These are phyloP conservation scores for Aureobasidium zeae DNA, from an alignment of 2,329 filamentous ascomycete genomes.

Conservation along the genomic window DNA sequence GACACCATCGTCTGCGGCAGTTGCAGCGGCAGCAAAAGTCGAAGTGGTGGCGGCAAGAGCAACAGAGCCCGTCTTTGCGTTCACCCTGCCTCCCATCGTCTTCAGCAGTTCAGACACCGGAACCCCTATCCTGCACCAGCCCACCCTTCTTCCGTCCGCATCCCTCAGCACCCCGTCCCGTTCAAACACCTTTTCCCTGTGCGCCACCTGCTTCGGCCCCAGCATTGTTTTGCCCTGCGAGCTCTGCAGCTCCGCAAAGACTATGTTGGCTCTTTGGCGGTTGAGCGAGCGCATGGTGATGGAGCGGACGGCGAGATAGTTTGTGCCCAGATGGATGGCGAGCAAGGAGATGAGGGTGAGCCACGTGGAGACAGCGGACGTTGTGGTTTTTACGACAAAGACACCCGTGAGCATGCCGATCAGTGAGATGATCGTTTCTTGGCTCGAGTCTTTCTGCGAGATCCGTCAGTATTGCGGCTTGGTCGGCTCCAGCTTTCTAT, in stretches of 20 bases:
- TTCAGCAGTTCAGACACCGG: conserved; percentile 22
- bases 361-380: conserved; percentile 64
- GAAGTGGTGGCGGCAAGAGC: no score
- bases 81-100: conserved; percentile 20
- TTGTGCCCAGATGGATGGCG: conserved; percentile 68
- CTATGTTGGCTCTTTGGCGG: conserved; percentile 71
- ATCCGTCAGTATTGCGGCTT: no score
- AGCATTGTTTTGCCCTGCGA: conserved; percentile 30
- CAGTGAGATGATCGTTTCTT: conserved; percentile 87
- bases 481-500: no score
- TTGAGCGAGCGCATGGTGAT: conserved; percentile 81
- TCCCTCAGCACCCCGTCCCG: conserved; percentile 57
- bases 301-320: conserved; percentile 74
- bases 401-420: conserved; percentile 81
- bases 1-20: conserved; percentile 20
- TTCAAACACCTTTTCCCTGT: conserved; percentile 49
- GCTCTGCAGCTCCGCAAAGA: conserved; percentile 47
- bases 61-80: conserved; percentile 27
- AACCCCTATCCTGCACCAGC: conserved; percentile 46
- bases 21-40: no score
- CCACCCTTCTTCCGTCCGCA: conserved; percentile 38
- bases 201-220: conserved; percentile 54
- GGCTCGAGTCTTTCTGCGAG: conserved; percentile 70
- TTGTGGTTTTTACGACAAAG: conserved; percentile 66
- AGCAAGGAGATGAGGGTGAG: conserved; percentile 62